phyloP scores from a whole-genome alignment of 805 yeast species.

The Metschnikowia santaceciliae region DNA sequence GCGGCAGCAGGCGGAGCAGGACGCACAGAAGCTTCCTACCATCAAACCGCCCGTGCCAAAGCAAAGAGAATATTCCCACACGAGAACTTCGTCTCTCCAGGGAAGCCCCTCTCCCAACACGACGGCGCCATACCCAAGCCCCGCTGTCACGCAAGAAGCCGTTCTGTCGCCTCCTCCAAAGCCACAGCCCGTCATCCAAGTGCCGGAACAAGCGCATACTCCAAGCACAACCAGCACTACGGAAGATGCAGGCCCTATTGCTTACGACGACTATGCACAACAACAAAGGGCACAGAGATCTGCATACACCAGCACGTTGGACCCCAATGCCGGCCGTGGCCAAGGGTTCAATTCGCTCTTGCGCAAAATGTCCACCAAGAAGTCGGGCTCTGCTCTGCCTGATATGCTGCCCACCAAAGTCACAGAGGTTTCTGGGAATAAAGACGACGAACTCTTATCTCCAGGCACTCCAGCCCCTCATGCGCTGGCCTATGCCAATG shows the following conservation, averaged over 20 bases:
- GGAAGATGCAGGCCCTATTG: background rate
- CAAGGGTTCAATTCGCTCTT: slow-evolving; percentile 34
- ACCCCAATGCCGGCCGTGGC: slow-evolving; percentile 27
- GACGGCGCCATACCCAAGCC: background rate
- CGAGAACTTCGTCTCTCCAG: slow-evolving; percentile 1
- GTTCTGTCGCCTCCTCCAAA: background rate
- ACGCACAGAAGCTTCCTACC: background rate
- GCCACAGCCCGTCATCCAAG: slow-evolving; percentile 7
- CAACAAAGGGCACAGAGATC: slow-evolving; percentile 1
- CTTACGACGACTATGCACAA: background rate
- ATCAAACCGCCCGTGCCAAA: slow-evolving; percentile 2
- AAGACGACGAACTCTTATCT: background rate
- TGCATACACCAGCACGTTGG: slow-evolving; percentile 27
- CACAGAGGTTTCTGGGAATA: slow-evolving; percentile 2
- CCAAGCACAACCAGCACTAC: slow-evolving; percentile 16
- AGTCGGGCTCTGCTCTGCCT: slow-evolving; percentile 18
- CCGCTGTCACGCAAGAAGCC: slow-evolving; percentile 3
- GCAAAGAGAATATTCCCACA: background rate
- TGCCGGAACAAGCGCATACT: slow-evolving; percentile 42
- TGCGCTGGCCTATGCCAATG: background rate
- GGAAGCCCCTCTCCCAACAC: background rate
- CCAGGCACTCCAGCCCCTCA: background rate
- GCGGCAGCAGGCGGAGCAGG: slow-evolving; percentile 18
- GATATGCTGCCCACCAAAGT: slow-evolving; percentile 1
- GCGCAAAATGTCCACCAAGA: slow-evolving; percentile 35